Evolutionary conservation across 345 rosid genomes (phyloP), one percentile per base, ranked within the genome.

Genomic region (Sonneratia alba): DNA sequence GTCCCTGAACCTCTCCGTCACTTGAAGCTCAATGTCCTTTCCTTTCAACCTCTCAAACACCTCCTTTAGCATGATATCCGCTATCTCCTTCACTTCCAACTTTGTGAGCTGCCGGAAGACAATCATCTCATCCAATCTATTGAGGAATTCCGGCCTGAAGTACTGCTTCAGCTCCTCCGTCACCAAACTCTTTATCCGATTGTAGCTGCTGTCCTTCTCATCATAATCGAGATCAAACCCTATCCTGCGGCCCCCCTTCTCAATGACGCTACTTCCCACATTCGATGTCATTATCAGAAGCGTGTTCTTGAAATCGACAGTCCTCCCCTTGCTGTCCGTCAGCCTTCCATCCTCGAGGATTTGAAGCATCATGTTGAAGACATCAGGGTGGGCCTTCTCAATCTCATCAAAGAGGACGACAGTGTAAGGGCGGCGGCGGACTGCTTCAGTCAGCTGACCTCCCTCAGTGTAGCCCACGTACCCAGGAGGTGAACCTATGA

Each of bases 111-210:
- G 86, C 63, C 85, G 77, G 82, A 86, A 89, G 36, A 87, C 85
- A 6, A 89, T 81, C 81, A 87, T 76, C 75, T 89, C 95, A 61
- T 86, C 92, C 0, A 87, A 73, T 56, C 92, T 82, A 66, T 85
- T 87, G 34, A 89, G 73, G 81, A 87, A 87, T 81, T 89, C 96
- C 0, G 84, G 89, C 76, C 85, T 84, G 85, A 87, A 89, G 55
- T 79, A 75, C 71, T 74, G 77, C 78, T 84, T 85, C 53, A 85
- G 68, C 67, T 85, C 86, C 57, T 83, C 86, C 0, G 87, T 78
- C 2, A 85, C 78, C 49, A 76, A 49, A 70, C 71, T 71, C 79
- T 82, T 82, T 42, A 82, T 79, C 49, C 78, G 49, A 66, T 76
- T 79, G 53, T 76, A 79, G 55, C 77, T 73, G 43, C 72, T 76